phyloP scores from a whole-genome alignment of 805 yeast species.

The Candida mattraensis region DNA sequence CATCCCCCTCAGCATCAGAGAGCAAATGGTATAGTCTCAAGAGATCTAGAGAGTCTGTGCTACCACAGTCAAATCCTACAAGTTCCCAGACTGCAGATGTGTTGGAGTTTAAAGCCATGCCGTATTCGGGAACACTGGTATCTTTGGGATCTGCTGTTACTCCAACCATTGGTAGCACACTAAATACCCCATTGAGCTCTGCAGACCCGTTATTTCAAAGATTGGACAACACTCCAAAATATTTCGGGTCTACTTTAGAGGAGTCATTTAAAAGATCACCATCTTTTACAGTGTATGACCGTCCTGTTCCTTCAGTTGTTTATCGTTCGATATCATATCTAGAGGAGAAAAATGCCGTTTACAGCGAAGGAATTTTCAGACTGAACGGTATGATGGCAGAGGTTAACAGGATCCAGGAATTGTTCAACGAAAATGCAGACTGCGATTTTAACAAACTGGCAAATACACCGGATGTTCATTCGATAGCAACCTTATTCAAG shows the following conservation, averaged over 20 bases:
- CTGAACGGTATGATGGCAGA: constrained; percentile 84
- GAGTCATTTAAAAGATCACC: constrained; percentile 54
- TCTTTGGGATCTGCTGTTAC: constrained; percentile 14
- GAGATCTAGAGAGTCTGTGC: constrained; percentile 17
- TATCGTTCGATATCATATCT: constrained; percentile 73
- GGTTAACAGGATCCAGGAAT: constrained; percentile 65
- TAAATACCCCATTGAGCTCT: constrained; percentile 2
- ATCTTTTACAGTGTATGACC: constrained; percentile 39
- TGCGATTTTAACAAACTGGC: constrained; percentile 55
- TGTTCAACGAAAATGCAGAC: constrained; percentile 67
- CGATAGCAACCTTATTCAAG: constrained; percentile 83
- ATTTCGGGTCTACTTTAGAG: constrained; percentile 65
- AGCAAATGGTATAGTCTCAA: constrained; percentile 24
- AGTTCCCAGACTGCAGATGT: constrained; percentile 19
- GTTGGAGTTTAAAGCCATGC: constrained; percentile 34
- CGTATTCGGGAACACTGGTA: constrained; percentile 29
- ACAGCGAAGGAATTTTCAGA: constrained; percentile 89
- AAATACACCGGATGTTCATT: constrained; percentile 68
- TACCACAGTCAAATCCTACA: constrained; percentile 14
- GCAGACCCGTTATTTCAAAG: constrained; percentile 23
- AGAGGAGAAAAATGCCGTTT: constrained; percentile 63
- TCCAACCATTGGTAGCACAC: constrained; percentile 7
- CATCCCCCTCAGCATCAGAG: constrained; percentile 19
- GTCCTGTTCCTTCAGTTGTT: constrained; percentile 69
- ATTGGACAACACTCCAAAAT: constrained; percentile 29